Evolutionary conservation across 192 early-diverging fungal genomes (phyloP), one percentile per base, ranked within the genome.

Genomic region (Diversispora epigaea): DNA sequence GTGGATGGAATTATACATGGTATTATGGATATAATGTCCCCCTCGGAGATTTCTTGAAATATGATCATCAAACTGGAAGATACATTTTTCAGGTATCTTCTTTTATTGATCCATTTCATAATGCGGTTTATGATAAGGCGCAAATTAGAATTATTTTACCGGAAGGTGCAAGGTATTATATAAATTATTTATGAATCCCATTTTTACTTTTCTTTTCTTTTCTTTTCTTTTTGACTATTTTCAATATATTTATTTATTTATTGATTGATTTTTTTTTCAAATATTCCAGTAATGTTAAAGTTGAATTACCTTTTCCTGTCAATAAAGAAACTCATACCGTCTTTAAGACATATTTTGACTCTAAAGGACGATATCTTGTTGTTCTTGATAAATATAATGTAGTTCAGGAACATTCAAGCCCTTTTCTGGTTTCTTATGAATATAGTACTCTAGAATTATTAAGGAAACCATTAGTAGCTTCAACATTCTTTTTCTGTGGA

Each of bases 1-100:
- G 98, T 65, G 94, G 94, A n/a, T 98, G 97, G 96, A 92, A 91
- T 76, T 98, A 96, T 77, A 93, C 92, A 15, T 99, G 94, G 95
- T 91, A 91, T 78, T 91, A 95, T 77, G 96, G 95, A 5, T 99
- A 95, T 85, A 91, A 92, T 62, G 83, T 91, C 22, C 91, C 95
- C 12, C 73, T 94, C 25, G 68, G 75, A 52, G 75, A 81, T 21
- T 91, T 92, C 78, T 68, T 97, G 41, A 91, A 87, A 56, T 80
- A 84, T 15, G 68, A 87, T 41, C 54, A 74, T 6, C 66, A 76
- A 4, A 76, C 67, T 52, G 83, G 81, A 6, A 77, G 81, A 10
- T 91, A 91, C 75, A 77, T 86, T 4, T 84, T 97, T 60, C 84
- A 88, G 11, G 84, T 93, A 21, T 88, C 89, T 11, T 88, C 89